These are phyloP conservation scores for Fusarium burgessii DNA, from an alignment of 2,329 filamentous ascomycete species.

Conservation along the genomic window DNA sequence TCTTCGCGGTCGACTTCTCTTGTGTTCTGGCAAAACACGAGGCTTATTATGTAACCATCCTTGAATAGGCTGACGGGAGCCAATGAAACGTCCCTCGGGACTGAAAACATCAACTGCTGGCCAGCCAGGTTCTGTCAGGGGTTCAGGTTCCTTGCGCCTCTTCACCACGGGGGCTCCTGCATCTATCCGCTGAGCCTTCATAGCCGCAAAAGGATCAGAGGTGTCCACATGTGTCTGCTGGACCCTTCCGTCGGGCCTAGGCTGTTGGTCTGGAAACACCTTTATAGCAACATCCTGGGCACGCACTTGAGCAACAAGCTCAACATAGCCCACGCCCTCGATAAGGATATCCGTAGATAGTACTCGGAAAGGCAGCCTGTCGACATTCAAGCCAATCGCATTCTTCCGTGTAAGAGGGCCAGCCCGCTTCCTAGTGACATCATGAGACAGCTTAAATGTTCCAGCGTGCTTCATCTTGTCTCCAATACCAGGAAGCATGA, in stretches of 20 bases:
- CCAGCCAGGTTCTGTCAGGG: conserved; percentile 58
- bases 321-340: conserved; percentile 94
- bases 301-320: conserved; percentile 85
- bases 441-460: conserved; percentile 78
- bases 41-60: conserved; percentile 75
- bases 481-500: conserved; percentile 69
- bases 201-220: conserved; percentile 43
- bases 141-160: conserved; percentile 24
- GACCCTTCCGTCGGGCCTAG: not conserved
- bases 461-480: conserved; percentile 77
- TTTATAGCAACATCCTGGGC: conserved; percentile 57
- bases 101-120: conserved; percentile 87
- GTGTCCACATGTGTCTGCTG: conserved; percentile 1
- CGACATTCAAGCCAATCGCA: conserved; percentile 72
- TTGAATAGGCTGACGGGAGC: conserved; percentile 74
- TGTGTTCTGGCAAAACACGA: conserved; percentile 60
- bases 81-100: conserved; percentile 85
- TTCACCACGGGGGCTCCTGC: not conserved
- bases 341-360: conserved; percentile 87
- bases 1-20: conserved; percentile 69
- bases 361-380: conserved; percentile 81
- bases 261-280: conserved; percentile 3
- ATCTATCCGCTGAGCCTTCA: conserved; percentile 46
- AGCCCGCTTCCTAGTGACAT: conserved; percentile 84
- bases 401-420: conserved; percentile 76